Percentiles rank a stretch among this genome's conserved stretches.
phyloP scores from a whole-genome alignment of 306 rosid genomes.

The Ziziphus jujuba region DNA sequence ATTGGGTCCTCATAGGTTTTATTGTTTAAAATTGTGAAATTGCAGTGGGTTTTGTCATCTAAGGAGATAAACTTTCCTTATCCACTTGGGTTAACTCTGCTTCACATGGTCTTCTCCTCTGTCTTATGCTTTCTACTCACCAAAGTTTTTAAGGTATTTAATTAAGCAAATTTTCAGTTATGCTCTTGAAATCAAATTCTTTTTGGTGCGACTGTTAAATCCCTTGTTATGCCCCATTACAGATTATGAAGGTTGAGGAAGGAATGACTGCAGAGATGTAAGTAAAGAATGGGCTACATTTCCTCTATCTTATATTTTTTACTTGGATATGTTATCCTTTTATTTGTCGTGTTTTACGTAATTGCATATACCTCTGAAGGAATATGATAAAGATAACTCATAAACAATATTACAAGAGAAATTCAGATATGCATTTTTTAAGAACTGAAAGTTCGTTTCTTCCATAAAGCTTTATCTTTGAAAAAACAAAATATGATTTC shows the following conservation, averaged over 20 bases:
- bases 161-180: slow-evolving; percentile 10
- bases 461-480: neutral
- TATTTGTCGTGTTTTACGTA: neutral
- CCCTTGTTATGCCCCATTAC: slow-evolving; percentile 18
- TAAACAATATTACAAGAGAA: neutral
- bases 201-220: slow-evolving; percentile 14
- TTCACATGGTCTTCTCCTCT: slow-evolving; percentile 97
- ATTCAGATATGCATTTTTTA: neutral
- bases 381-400: neutral
- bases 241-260: slow-evolving; percentile 94
- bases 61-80: slow-evolving; percentile 97
- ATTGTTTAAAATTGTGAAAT: slow-evolving; percentile 15
- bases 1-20: slow-evolving; percentile 31
- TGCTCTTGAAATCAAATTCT: slow-evolving; percentile 15
- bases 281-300: slow-evolving; percentile 34
- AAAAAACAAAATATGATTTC: neutral
- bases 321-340: neutral
- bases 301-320: slow-evolving; percentile 15
- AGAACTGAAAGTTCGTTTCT: neutral
- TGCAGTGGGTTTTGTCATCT: slow-evolving; percentile 98
- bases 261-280: slow-evolving; percentile 96
- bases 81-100: slow-evolving; percentile 94
- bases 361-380: neutral
- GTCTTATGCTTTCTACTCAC: slow-evolving; percentile 79
- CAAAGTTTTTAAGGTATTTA: slow-evolving; percentile 81